These are phyloP conservation scores for Bolboschoenus planiculmis DNA, from an alignment of 176 grass and related monocot genomes.

Conservation along the genomic window DNA sequence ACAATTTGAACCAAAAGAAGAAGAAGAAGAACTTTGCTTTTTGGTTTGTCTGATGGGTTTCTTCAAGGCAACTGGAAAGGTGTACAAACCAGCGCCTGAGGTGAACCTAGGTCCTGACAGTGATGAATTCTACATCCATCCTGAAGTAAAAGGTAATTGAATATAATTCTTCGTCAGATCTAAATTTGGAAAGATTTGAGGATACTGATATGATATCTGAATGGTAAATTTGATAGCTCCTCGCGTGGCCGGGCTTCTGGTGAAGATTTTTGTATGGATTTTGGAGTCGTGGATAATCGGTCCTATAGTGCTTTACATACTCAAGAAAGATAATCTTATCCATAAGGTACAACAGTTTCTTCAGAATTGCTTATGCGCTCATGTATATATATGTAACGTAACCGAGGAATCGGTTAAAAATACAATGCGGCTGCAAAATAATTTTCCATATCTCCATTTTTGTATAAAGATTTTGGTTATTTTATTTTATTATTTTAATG, in stretches of 20 bases:
- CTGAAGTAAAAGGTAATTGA: slow-evolving; percentile 68
- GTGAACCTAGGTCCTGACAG: slow-evolving; percentile 55
- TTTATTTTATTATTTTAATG: neutral
- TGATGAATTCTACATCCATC: slow-evolving; percentile 62
- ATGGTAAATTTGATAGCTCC: slow-evolving; percentile 40
- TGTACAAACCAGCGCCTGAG: slow-evolving; percentile 59
- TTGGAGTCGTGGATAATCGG: slow-evolving; percentile 56
- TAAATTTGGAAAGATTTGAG: neutral
- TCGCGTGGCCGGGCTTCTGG: slow-evolving; percentile 58
- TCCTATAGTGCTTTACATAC: slow-evolving; percentile 34
- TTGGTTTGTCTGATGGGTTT: slow-evolving; percentile 38
- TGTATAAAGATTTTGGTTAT: neutral
- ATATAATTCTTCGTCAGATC: neutral
- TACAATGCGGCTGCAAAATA: neutral
- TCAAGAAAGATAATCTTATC: slow-evolving; percentile 81
- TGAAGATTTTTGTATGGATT: slow-evolving; percentile 82
- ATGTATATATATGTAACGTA: neutral
- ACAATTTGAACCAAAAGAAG: slow-evolving; percentile 11
- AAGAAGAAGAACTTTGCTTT: neutral
- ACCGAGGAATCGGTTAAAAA: neutral
- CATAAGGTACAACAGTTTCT: slow-evolving; percentile 41
- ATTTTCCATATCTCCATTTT: neutral
- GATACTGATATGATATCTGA: neutral
- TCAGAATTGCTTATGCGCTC: neutral
- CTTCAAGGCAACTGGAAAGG: slow-evolving; percentile 41